phyloP scores from a whole-genome alignment of 768 basidiomycete species.

The Podaxis rugospora region DNA sequence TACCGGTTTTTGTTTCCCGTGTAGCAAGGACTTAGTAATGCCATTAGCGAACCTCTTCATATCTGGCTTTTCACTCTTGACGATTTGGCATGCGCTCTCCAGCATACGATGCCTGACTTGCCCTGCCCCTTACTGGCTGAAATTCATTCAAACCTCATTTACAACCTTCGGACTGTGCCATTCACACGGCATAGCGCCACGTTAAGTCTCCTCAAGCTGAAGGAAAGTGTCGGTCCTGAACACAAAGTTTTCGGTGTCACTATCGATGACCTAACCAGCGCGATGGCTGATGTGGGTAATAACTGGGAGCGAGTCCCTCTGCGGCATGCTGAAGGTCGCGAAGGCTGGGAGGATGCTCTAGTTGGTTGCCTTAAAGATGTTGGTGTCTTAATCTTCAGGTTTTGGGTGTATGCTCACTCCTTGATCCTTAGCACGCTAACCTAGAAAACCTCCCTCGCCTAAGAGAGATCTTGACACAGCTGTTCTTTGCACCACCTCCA shows the following conservation, averaged over 20 bases:
- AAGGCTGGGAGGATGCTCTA: constrained; percentile 90
- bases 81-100: constrained; percentile 85
- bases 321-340: constrained; percentile 66
- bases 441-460: constrained; percentile 67
- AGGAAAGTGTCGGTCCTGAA: constrained; percentile 32
- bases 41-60: constrained; percentile 73
- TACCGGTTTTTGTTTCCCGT: constrained; percentile 4
- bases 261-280: constrained; percentile 57
- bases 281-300: constrained; percentile 79
- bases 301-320: constrained; percentile 82
- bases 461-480: constrained; percentile 62
- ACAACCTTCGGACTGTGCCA: constrained; percentile 79
- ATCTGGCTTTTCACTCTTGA: constrained; percentile 89
- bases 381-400: constrained; percentile 27
- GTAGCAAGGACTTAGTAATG: constrained; percentile 10
- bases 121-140: constrained; percentile 80
- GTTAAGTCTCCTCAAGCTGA: constrained; percentile 52
- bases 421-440: constrained; percentile 61
- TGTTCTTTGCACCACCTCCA: constrained; percentile 66
- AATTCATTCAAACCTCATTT: constrained; percentile 85
- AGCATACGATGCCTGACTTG: constrained; percentile 65
- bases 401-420: constrained; percentile 1
- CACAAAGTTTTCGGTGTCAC: constrained; percentile 50
- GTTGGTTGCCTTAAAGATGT: constrained; percentile 89
- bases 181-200: constrained; percentile 75